Percentiles rank a stretch among this genome's conserved stretches.
Conservation (phyloP, 768 basidiomycete species). For the Tulasnella sp. region DNA sequence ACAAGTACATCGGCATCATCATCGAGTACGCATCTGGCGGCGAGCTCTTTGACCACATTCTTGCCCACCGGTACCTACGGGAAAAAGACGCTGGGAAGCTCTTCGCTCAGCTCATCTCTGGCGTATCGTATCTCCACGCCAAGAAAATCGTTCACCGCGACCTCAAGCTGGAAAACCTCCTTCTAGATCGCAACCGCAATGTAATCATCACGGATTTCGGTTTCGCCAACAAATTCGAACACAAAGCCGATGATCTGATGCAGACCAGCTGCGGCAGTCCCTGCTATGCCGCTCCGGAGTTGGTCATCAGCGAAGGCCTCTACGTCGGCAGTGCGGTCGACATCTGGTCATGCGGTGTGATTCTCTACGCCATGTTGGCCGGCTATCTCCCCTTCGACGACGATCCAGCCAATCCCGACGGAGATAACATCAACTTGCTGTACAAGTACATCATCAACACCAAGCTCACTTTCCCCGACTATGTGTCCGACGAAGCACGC, state of each 20-base stretch:
- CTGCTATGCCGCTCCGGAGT: constrained; percentile 96
- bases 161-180: constrained; percentile 96
- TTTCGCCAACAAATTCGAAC: constrained; percentile 96
- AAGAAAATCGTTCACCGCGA: constrained; percentile 99
- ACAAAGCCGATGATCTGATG: constrained; percentile 91
- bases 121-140: constrained; percentile 97
- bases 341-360: constrained; percentile 95
- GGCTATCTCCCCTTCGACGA: constrained; percentile 99
- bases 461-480: constrained; percentile 93
- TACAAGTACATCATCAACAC: constrained; percentile 99
- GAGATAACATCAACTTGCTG: constrained; percentile 97
- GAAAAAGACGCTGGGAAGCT: constrained; percentile 93
- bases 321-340: constrained; percentile 98
- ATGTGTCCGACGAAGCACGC: constrained; percentile 77
- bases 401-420: constrained; percentile 96
- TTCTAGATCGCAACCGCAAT: constrained; percentile 94
- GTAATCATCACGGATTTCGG: constrained; percentile 99
- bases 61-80: constrained; percentile 92
- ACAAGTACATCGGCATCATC: constrained; percentile 99
- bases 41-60: constrained; percentile 97
- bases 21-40: constrained; percentile 98
- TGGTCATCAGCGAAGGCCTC: constrained; percentile 94
- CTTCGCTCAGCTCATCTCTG: constrained; percentile 96
- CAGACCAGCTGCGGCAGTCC: constrained; percentile 96
- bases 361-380: constrained; percentile 94